Base-by-base conservation (phyloP, 2,329 filamentous ascomycete genomes). In the Penicillium sumatraense region DNA sequence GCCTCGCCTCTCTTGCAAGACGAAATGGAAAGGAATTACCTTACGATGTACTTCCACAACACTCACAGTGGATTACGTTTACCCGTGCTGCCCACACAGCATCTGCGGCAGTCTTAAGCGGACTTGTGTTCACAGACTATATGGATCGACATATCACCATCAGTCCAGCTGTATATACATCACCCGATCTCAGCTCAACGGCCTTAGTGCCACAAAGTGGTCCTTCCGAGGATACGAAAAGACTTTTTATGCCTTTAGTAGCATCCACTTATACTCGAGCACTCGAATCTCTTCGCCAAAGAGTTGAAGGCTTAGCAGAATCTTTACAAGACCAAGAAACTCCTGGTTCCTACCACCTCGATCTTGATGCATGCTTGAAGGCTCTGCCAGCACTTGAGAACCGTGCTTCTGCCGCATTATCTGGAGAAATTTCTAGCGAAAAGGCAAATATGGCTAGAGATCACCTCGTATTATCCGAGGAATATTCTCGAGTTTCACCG, bases 21-120 rank as follows among this genome's bases (percentile, higher is more conserved):
- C 35, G 42, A 1, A 40, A 16, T 49, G 61, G 60, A 6, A 54
- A 45, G 6, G 44, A 41, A 14, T 51, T 69, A 13, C 59, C 57
- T 16, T 52, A 36, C n/a, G 64, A 71, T n/a, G 36, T 74, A 13
- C 54, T 70, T 27, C 73, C 74, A 5, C 67, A 65, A 29, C 62
- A 71, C 10, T 67, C 68, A 0, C 73, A 75, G 49, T 77, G 74
- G 75, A 72, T 76, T 8, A 68, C 65, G 24, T 67, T 75, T 6
- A 74, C 71, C 14, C 72, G 75, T 13, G 74, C 74, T 5, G 72
- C 67, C 5, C 66, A 71, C 48, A 62, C 65, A 3, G 75, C 73
- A 0, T 75, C 70, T 44, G 61, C 58, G 4, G 74, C 70, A 1
- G 54, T 77, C 10, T 57, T 74, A 3, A 58, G 62, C 10, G 27